Evolutionary conservation across 768 basidiomycete genomes (phyloP).

Genomic region (Saitozyma sp.): DNA sequence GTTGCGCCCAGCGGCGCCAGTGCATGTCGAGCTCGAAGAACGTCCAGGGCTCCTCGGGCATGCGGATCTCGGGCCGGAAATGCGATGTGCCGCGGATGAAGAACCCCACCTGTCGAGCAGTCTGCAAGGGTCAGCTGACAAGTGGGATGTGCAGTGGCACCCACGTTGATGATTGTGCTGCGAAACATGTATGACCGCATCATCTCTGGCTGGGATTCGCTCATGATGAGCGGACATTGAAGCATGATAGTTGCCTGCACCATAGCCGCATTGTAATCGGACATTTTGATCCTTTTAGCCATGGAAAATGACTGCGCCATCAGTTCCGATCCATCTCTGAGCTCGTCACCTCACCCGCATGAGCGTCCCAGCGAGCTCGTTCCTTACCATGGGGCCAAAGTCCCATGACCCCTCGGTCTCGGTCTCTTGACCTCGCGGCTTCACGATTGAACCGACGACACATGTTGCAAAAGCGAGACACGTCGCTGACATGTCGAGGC

Average conservation of each 20-base stretch:
- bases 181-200: conserved; percentile 5
- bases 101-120: conserved; percentile 3
- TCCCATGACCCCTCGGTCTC: background rate
- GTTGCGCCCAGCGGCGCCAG: conserved; percentile 9
- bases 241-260: background rate
- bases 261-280: conserved; percentile 1
- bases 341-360: background rate
- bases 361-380: conserved; percentile 2
- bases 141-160: background rate
- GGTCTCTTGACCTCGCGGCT: background rate
- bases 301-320: conserved; percentile 4
- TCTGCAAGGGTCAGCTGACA: too few relatives aligned
- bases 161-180: conserved; percentile 4
- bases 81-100: conserved; percentile 3
- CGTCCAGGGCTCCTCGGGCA: conserved; percentile 4
- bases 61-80: conserved; percentile 6
- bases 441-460: background rate
- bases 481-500: conserved; percentile 5
- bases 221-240: background rate
- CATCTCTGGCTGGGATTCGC: conserved; percentile 1
- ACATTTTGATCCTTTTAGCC: conserved; percentile 7
- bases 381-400: conserved; percentile 5
- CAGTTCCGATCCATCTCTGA: background rate
- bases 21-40: conserved; percentile 3
- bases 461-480: conserved; percentile 5